A percentile compares a stretch with the other conserved stretches of the same genome.
phyloP scores from a whole-genome alignment of 768 basidiomycete genomes.

The Boletus reticuloceps region DNA sequence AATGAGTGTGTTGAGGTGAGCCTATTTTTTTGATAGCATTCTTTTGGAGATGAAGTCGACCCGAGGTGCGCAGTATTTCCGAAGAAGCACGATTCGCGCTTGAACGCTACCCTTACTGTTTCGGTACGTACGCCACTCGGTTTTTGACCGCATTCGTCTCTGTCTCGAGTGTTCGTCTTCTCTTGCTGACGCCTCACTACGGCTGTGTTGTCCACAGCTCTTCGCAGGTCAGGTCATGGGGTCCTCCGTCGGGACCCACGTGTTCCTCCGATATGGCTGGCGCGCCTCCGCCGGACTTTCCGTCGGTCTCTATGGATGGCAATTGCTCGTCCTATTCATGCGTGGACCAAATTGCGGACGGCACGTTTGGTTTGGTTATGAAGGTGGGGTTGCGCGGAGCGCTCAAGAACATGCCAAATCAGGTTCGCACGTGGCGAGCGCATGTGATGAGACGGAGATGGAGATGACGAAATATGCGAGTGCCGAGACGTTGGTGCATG shows the following conservation, averaged over 20 bases:
- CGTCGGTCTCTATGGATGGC: slow-evolving; percentile 34
- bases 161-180: neutral
- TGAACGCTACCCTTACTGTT: slow-evolving; percentile 28
- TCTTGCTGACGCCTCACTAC: neutral
- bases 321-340: slow-evolving; percentile 33
- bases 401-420: neutral
- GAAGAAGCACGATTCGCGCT: slow-evolving; percentile 27
- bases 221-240: slow-evolving; percentile 42
- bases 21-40: neutral
- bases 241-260: slow-evolving; percentile 38
- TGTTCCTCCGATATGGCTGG: slow-evolving; percentile 44
- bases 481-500: slow-evolving; percentile 2
- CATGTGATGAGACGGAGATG: neutral
- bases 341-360: slow-evolving; percentile 39
- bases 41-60: neutral
- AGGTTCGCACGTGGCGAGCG: neutral
- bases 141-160: neutral
- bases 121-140: slow-evolving; percentile 20
- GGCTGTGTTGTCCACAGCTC: slow-evolving; percentile 14
- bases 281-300: slow-evolving; percentile 31
- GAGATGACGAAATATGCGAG: neutral
- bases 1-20: slow-evolving; percentile 27
- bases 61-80: slow-evolving; percentile 22
- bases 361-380: slow-evolving; percentile 56
- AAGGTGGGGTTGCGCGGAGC: slow-evolving; percentile 43